These are phyloP conservation scores for Alternaria incomplexa DNA, from an alignment of 2,329 filamentous ascomycete species.

Conservation along the genomic window DNA sequence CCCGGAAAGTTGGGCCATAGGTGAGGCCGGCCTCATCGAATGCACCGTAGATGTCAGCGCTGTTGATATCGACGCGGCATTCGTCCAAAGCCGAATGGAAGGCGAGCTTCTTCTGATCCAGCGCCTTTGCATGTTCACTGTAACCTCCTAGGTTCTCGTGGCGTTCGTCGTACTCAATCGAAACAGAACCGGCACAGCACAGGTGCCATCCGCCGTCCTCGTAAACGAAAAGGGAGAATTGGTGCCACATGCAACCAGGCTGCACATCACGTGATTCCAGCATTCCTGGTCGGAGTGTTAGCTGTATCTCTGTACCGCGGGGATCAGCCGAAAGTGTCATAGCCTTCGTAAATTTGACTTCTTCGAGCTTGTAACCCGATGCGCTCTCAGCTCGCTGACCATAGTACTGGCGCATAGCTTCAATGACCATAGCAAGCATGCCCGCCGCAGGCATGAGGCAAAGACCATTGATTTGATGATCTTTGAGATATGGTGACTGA, in stretches of 20 bases:
- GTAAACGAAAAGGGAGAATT: slow-evolving; percentile 15
- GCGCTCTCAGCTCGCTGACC: not conserved
- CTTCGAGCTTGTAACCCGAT: slow-evolving; percentile 11
- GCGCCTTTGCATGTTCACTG: not conserved
- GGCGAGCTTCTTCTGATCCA: not conserved
- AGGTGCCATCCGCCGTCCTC: slow-evolving; percentile 28
- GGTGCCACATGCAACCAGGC: not conserved
- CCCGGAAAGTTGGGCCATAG: slow-evolving; percentile 22
- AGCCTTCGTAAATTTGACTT: slow-evolving; percentile 10
- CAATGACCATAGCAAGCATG: slow-evolving; percentile 12
- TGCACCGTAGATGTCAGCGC: slow-evolving; percentile 12
- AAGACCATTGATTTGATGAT: slow-evolving; percentile 44
- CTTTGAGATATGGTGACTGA: slow-evolving; percentile 52
- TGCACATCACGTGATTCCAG: not conserved
- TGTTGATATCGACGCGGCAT: slow-evolving; percentile 4
- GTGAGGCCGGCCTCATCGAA: slow-evolving; percentile 13
- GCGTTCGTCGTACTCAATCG: slow-evolving; percentile 7
- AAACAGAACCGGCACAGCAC: slow-evolving; percentile 27
- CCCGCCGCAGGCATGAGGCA: slow-evolving; percentile 32
- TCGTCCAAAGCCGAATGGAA: not conserved
- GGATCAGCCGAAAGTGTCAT: slow-evolving; percentile 5
- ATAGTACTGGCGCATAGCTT: slow-evolving; percentile 12
- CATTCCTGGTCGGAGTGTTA: slow-evolving; percentile 8
- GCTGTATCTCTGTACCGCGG: slow-evolving; percentile 18
- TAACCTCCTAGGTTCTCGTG: not conserved